Evolutionary conservation across 768 basidiomycete species (phyloP).

Genomic region (Hericium alpestre): DNA sequence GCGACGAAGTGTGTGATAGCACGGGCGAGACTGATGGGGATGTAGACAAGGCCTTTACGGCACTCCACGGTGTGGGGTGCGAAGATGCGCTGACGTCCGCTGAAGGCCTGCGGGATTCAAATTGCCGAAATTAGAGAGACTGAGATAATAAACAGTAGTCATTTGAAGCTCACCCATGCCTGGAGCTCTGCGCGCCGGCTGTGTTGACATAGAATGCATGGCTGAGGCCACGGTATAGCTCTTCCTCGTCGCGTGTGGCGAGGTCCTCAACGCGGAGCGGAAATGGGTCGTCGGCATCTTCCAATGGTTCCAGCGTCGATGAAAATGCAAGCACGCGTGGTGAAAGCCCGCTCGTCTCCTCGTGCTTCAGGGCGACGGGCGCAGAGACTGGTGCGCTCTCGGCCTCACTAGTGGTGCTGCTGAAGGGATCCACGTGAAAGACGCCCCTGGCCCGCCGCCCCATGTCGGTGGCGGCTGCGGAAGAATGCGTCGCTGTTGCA

Average conservation of each 20-base stretch:
- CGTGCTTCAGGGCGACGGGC: not conserved
- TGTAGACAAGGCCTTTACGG: not conserved
- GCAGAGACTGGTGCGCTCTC: not conserved
- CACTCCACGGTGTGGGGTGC: not conserved
- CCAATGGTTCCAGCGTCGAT: slow-evolving; percentile 10
- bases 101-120: too few relatives aligned
- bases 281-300: slow-evolving; percentile 12
- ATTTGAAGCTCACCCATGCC: too few relatives aligned
- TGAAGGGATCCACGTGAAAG: not conserved
- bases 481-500: not conserved
- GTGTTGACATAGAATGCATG: slow-evolving; percentile 8
- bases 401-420: not conserved
- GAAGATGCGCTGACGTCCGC: too few relatives aligned
- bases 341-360: not conserved
- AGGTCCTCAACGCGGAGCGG: slow-evolving; percentile 13
- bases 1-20: not conserved
- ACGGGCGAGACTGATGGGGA: not conserved
- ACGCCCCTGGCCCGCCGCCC: not conserved
- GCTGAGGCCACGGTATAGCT: slow-evolving; percentile 9
- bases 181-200: too few relatives aligned
- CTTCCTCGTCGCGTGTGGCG: slow-evolving; percentile 8
- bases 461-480: too few relatives aligned
- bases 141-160: too few relatives aligned
- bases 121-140: too few relatives aligned
- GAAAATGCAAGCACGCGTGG: not conserved